A percentile compares a stretch with the other conserved stretches of the same genome.
Evolutionary conservation across 768 basidiomycete genomes (phyloP).

Genomic region (Multifurca ochricompacta): DNA sequence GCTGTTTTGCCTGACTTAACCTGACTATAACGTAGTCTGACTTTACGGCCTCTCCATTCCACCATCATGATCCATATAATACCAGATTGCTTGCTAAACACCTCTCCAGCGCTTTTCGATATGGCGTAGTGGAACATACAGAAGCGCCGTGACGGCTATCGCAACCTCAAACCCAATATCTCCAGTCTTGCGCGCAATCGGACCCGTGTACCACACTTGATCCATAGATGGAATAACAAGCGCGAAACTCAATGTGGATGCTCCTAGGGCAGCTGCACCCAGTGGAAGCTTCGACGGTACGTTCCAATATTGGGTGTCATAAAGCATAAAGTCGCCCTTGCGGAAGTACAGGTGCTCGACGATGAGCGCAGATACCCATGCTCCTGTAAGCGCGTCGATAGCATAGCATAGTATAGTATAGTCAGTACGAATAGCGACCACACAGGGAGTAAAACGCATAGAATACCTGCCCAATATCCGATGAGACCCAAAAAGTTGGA

Average conservation of each 20-base stretch:
- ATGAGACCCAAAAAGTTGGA: conserved; percentile 63
- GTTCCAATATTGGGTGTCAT: conserved; percentile 51
- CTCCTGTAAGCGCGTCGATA: conserved; percentile 36
- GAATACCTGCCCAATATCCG: conserved; percentile 32
- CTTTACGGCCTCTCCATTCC: no score
- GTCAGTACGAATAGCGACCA: conserved; percentile 34
- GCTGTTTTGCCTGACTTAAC: no score
- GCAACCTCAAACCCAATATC: conserved; percentile 68
- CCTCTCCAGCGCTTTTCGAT: conserved; percentile 24
- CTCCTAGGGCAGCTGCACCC: conserved; percentile 52
- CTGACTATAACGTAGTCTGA: no score
- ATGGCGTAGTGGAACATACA: conserved; percentile 48
- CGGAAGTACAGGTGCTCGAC: conserved; percentile 65
- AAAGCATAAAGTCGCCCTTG: conserved; percentile 36
- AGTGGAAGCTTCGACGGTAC: conserved; percentile 44
- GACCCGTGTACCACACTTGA: conserved; percentile 65
- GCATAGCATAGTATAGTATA: no score
- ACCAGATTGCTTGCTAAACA: neutral
- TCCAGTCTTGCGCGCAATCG: conserved; percentile 53
- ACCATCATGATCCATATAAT: no score
- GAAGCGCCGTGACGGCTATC: conserved; percentile 36
- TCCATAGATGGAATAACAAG: conserved; percentile 60
- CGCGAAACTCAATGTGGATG: conserved; percentile 44
- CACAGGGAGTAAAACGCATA: neutral
- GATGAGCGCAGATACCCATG: conserved; percentile 52